Evolutionary conservation across 805 yeast genomes (phyloP).

Genomic region (Candida hungchunana): DNA sequence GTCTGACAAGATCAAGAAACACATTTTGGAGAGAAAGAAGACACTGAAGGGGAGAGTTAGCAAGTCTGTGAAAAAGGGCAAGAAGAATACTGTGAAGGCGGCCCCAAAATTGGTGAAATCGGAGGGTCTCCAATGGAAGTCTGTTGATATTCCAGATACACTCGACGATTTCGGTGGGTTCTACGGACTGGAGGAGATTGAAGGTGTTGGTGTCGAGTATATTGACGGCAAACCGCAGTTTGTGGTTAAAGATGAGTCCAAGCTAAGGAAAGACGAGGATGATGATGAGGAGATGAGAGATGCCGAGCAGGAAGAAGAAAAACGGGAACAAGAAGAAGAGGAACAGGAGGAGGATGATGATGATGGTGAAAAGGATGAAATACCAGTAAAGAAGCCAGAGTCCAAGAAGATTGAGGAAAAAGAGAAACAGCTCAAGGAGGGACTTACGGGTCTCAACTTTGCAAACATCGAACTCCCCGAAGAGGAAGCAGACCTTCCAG

Average conservation of each 20-base stretch:
- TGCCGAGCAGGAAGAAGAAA: slow-evolving; percentile 19
- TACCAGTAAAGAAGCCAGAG: slow-evolving; percentile 18
- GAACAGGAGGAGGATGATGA: slow-evolving; percentile 14
- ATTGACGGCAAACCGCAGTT: slow-evolving; percentile 66
- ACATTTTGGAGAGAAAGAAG: slow-evolving; percentile 9
- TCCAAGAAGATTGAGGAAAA: slow-evolving; percentile 19
- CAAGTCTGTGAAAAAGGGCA: slow-evolving; percentile 5
- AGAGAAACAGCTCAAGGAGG: slow-evolving; percentile 16
- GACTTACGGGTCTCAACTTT: slow-evolving; percentile 25
- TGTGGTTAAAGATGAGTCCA: slow-evolving; percentile 35
- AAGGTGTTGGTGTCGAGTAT: slow-evolving; percentile 81
- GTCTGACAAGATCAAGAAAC: slow-evolving; percentile 10
- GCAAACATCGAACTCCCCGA: slow-evolving; percentile 32
- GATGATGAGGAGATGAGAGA: slow-evolving; percentile 12
- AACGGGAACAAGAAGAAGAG: slow-evolving; percentile 18
- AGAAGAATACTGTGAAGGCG: slow-evolving; percentile 6
- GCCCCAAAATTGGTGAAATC: slow-evolving; percentile 36
- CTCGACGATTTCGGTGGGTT: slow-evolving; percentile 86
- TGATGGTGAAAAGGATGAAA: slow-evolving; percentile 23
- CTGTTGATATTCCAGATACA: slow-evolving; percentile 78
- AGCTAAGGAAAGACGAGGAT: slow-evolving; percentile 17
- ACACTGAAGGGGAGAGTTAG: slow-evolving; percentile 6
- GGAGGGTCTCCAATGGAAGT: slow-evolving; percentile 65
- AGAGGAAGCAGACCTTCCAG: slow-evolving; percentile 46
- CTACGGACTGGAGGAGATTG: slow-evolving; percentile 90